Base-by-base conservation (phyloP, 257 asterid genomes). In the Oldenlandia corymbosa region DNA sequence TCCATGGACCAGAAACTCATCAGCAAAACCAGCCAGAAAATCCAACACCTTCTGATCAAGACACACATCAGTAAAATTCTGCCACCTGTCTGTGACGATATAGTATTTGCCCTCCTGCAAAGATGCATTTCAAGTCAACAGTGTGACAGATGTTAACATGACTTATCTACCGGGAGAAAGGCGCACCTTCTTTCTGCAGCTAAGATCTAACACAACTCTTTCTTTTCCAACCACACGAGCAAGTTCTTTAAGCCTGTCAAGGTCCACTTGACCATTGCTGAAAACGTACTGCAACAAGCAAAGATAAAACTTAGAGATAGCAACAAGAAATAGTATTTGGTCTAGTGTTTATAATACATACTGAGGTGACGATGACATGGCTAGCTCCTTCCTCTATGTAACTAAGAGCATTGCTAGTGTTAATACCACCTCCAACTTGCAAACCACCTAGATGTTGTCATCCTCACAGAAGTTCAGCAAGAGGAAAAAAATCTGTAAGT, bases 371-470 rank as follows among this genome's bases (percentile, higher is more conserved):
- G 73, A 92, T 85, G 72, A 87, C 87, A 83, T 92, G 99, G 83
- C 99, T 92, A 75, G 99, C 96, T 79, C 99, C 99, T 79, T 82
- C 87, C 26, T 87, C 83, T 72, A 92, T 74, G 83, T 83, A 92
- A 79, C 80, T 85, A 69, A 73, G 71, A 73, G 97, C 95, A 68
- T 92, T 89, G 67, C 69, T 75, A 65, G 95, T 64, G 78, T 77
- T 87, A 85, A 92, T 79, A 66, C 99, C 97, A 64, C 99, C 99
- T 69, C 99, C 99, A 65, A 92, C 83, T 83, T 92, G 99, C 94
- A 92, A 82, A 67, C 97, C 99, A 80, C 99, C 99, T 92, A 79
- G 58, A 79, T 54, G 73, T 73, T 73, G 75, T 71, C 73, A 75
- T 54, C 60, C 68, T 23, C 60, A 24, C 53, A 78, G 78, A 68